phyloP scores from a whole-genome alignment of 257 asterid species.

The Nicotiana undulata region DNA sequence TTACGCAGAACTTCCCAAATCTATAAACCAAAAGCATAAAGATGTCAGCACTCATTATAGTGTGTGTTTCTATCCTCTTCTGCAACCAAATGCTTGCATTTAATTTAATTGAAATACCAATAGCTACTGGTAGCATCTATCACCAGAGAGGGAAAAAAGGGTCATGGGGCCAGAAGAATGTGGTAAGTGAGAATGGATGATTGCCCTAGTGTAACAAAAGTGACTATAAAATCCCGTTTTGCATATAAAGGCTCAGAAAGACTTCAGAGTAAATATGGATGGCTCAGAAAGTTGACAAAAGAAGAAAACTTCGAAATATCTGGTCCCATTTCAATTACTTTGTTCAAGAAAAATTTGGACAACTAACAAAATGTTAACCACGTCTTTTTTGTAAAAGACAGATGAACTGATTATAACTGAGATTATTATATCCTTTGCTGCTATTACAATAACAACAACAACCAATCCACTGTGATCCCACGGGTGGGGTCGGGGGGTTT shows the following conservation, averaged over 20 bases:
- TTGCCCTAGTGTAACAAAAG: background rate
- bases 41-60: background rate
- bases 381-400: background rate
- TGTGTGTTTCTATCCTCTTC: background rate
- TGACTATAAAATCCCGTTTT: background rate
- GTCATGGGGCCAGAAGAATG: background rate
- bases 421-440: background rate
- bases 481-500: too few relatives aligned
- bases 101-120: background rate
- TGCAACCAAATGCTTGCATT: background rate
- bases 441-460: background rate
- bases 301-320: background rate
- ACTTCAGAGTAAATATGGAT: background rate
- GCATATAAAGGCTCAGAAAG: background rate
- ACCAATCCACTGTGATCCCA: too few relatives aligned
- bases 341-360: background rate
- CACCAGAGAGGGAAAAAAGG: background rate
- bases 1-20: conserved; percentile 84
- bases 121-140: background rate
- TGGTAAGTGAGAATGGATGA: background rate
- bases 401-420: background rate
- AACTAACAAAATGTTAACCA: background rate
- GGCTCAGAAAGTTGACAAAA: background rate
- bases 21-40: conserved; percentile 28
- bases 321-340: background rate